Conservation (phyloP, 371 early-diverging fungal species). For the Lichtheimia hyalospora region DNA sequence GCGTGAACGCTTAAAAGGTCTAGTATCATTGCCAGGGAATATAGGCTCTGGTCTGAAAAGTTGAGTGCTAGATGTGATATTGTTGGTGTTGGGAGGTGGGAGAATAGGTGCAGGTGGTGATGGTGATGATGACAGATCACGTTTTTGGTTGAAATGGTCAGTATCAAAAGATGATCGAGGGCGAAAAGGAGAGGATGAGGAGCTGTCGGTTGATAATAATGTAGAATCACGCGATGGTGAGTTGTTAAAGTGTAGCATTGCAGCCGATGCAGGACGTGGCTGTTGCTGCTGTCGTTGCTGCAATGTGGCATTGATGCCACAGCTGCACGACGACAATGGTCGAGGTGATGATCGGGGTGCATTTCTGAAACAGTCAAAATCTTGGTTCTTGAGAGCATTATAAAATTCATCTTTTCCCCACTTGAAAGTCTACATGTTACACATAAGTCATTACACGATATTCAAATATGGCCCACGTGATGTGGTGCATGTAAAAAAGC, state of each 20-base stretch:
- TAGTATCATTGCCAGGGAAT: slow-evolving; percentile 15
- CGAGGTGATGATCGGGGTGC: slow-evolving; percentile 20
- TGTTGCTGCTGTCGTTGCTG: background rate
- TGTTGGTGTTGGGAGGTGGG: slow-evolving; percentile 13
- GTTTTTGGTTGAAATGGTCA: background rate
- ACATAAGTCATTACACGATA: background rate
- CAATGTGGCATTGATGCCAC: slow-evolving; percentile 14
- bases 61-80: slow-evolving; percentile 9
- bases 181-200: background rate
- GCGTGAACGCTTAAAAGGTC: slow-evolving; percentile 7
- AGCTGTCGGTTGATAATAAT: background rate
- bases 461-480: slow-evolving; percentile 5
- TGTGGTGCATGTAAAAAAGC: background rate
- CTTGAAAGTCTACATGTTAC: slow-evolving; percentile 28
- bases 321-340: slow-evolving; percentile 26
- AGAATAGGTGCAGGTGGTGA: slow-evolving; percentile 22
- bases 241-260: too few species aligned
- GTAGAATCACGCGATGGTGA: slow-evolving; percentile 4
- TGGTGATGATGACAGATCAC: slow-evolving; percentile 8
- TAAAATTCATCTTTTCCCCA: slow-evolving; percentile 45
- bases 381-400: slow-evolving; percentile 32
- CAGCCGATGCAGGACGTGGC: slow-evolving; percentile 7
- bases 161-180: background rate
- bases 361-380: slow-evolving; percentile 30
- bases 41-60: slow-evolving; percentile 39